Base-by-base conservation (phyloP, 129 eudicot species). In the Oenanthe sinensis region DNA sequence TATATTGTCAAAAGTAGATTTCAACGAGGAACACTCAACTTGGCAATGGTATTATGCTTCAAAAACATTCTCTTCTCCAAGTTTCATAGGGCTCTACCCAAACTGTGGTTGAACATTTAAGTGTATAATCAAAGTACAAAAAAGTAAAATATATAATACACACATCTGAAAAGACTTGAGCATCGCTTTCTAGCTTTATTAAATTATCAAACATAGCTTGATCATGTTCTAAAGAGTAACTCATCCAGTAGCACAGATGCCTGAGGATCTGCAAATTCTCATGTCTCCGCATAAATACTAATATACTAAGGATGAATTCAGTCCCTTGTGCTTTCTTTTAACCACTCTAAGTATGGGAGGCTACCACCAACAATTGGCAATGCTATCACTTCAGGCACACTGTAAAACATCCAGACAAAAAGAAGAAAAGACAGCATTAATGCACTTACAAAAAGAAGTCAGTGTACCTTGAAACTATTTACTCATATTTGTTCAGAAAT, bases 351-450 rank as follows among this genome's bases (percentile, higher is more conserved):
- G 79, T 90, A 90, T 55, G 77, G 90, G 10, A 82, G 40, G 71
- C 84, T 86, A 52, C 96, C 96, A 50, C 92, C 96, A 20, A 81
- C 82, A 63, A 90, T 88, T 11, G 96, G 96, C 84, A 90, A 50
- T 0, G 96, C 85, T 40, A 90, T 88, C 78, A 90, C 96, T 81
- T 86, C 98, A 71, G 98, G 97, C 69, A 93, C 97, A 10, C 98
- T 93, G 75, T 33, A 43, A 74, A 70, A 62, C 47, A 39, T 8
- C 2, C 77, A 72, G 30, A 8, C 14, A 75, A 68, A 5, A 30
- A 71, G 9, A 55, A 42, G 8, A 50, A 76, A 47, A 67, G 42
- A 26, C 6, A 14, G 72, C 22, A 30, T 67, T 30, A 30, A 3
- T 33, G 17, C 3, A 14, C 48, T 44, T 44, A 39, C 68, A 16